Evolutionary conservation across 164 flowering plant genomes (phyloP), one percentile per base, ranked within the genome.

Genomic region (Umbellularia californica): DNA sequence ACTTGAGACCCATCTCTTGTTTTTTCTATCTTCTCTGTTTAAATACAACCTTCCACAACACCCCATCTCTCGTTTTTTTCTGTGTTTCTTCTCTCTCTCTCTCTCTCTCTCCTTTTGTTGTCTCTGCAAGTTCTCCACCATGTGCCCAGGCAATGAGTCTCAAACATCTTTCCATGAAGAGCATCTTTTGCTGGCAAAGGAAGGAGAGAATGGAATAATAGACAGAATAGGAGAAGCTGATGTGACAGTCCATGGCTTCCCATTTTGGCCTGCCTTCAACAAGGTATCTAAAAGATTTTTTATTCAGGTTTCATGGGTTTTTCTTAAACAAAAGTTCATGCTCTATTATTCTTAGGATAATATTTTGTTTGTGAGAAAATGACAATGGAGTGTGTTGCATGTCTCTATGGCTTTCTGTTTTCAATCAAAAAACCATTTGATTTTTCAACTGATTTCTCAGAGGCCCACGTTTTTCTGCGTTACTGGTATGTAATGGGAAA

Each of bases 81-180:
- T 19, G 15, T n/a, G 19, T n/a, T 1, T 58, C 63, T 17, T n/a
- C 63, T n/a, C 10, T n/a, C 19, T 58, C 63, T 58, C n/a, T 58
- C 63, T 19, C 63, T 58, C 22, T 58, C 63, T 58, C 11, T n/a
- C 47, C 47, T 41, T 41, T 41, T 41, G 10, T 41, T 7, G 47
- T 41, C 27, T 64, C 22, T 64, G 67, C 3, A 22, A 11, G 13
- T 64, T 24, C 15, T 30, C 50, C 20, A 33, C 47, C 69, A 67
- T 67, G 69, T 67, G 69, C 69, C 69, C 69, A 33, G 6, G 41
- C 47, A 28, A 14, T 14, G 50, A 28, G 22, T 67, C 69, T 50
- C 69, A 67, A 30, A 20, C 41, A 67, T 33, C 28, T 65, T 14
- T 65, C 15, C 14, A 15, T 23, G 30, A 28, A 23, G 50, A 15